A percentile compares a stretch with the other conserved stretches of the same genome.
Evolutionary conservation across 1,139 yeast species (phyloP).

Genomic region (Debaryomyces singareniensis): DNA sequence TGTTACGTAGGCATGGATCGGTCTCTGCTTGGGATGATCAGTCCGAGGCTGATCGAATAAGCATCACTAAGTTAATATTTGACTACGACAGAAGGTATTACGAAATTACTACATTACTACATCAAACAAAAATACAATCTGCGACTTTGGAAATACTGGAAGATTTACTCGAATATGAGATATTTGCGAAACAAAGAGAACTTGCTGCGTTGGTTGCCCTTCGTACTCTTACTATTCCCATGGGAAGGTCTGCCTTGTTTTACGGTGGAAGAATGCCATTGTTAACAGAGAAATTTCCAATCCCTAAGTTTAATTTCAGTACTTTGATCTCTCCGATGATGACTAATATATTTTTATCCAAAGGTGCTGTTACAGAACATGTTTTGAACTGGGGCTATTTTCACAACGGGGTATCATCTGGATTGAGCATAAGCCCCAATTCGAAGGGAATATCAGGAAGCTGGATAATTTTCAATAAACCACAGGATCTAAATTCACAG

Average conservation of each 20-base stretch:
- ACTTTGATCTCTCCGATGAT: constrained; percentile 62
- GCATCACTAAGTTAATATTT: constrained; percentile 66
- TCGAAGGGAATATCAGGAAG: constrained; percentile 78
- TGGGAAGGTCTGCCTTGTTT: constrained; percentile 71
- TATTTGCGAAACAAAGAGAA: constrained; percentile 52
- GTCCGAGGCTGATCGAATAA: constrained; percentile 58
- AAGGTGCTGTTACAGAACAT: constrained; percentile 44
- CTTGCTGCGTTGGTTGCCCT: constrained; percentile 59
- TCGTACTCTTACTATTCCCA: constrained; percentile 70
- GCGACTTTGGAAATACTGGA: constrained; percentile 35
- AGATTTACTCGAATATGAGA: constrained; percentile 49
- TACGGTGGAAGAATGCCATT: constrained; percentile 71
- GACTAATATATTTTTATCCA: constrained; percentile 57
- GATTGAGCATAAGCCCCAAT: constrained; percentile 65
- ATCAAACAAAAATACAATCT: constrained; percentile 61
- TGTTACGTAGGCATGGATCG: constrained; percentile 43
- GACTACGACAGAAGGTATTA: constrained; percentile 73
- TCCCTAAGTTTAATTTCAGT: constrained; percentile 69
- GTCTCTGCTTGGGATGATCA: constrained; percentile 61
- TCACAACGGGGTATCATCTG: constrained; percentile 89
- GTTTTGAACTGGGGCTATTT: constrained; percentile 79
- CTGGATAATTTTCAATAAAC: constrained; percentile 88
- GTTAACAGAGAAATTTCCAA: constrained; percentile 77
- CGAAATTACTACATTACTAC: constrained; percentile 67
- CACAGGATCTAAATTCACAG: constrained; percentile 63